These are phyloP conservation scores for Colletotrichum sp. DNA, from an alignment of 2,329 filamentous ascomycete species.

Conservation along the genomic window DNA sequence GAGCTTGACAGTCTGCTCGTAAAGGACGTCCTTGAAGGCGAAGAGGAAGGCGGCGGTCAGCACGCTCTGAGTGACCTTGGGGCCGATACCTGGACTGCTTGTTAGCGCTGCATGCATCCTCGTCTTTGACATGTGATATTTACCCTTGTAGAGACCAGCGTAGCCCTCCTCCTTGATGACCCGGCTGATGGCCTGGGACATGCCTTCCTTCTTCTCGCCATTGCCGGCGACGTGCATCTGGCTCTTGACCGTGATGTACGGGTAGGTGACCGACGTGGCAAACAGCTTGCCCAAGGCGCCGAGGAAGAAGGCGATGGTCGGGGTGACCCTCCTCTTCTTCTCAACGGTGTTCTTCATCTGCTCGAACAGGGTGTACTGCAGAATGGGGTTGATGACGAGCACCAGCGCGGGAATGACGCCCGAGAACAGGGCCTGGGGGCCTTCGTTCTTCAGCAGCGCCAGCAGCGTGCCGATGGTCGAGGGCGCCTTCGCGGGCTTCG, in stretches of 20 bases:
- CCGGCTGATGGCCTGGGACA: constrained; percentile 76
- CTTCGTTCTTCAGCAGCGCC: constrained; percentile 82
- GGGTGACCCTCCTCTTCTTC: constrained; percentile 75
- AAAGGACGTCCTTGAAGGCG: constrained; percentile 96
- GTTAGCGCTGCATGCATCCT: constrained; percentile 15
- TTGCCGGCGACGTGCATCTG: constrained; percentile 90
- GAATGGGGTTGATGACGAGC: constrained; percentile 95
- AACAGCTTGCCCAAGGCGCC: constrained; percentile 94
- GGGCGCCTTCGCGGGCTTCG: constrained; percentile 55
- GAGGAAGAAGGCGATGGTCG: constrained; percentile 86
- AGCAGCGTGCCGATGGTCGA: constrained; percentile 84
- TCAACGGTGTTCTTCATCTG: constrained; percentile 94
- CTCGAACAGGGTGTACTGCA: constrained; percentile 99
- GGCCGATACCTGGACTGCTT: constrained; percentile 74
- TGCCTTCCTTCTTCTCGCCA: constrained; percentile 78
- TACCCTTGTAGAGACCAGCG: constrained; percentile 85
- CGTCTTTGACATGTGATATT: background rate
- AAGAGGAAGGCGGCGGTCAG: constrained; percentile 96
- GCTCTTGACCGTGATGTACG: constrained; percentile 98
- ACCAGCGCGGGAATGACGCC: constrained; percentile 93
- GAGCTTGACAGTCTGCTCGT: constrained; percentile 78
- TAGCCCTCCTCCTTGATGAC: constrained; percentile 93
- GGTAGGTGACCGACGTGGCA: constrained; percentile 93
- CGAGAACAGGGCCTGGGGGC: constrained; percentile 83
- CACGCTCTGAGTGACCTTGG: constrained; percentile 96